Conservation (phyloP, 129 eudicot species). For the Flaveria ramosissima region DNA sequence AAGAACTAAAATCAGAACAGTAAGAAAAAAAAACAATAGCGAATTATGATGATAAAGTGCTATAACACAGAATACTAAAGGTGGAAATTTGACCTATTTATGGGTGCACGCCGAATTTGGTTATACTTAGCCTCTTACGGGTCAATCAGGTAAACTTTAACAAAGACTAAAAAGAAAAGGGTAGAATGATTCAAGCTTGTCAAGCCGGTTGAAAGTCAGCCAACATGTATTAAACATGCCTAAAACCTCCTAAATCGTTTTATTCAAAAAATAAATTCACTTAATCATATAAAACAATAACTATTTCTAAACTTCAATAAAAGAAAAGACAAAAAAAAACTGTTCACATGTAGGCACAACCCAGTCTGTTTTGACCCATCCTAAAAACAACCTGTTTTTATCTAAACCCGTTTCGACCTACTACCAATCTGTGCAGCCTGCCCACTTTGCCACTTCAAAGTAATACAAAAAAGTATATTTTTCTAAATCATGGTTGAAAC, state of each 20-base stretch:
- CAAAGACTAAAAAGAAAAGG: background rate
- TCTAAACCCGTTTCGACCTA: background rate
- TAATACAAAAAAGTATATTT: background rate
- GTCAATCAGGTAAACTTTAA: background rate
- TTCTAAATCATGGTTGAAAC: background rate
- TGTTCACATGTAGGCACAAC: background rate
- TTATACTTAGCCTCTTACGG: background rate
- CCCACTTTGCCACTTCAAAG: background rate
- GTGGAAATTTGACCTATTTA: conserved; percentile 1
- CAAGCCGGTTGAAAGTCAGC: conserved; percentile 4
- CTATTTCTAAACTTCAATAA: background rate
- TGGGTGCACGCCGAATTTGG: background rate
- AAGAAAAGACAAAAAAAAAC: background rate
- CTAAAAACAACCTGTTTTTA: background rate
- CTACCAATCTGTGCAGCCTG: background rate
- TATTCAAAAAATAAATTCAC: background rate
- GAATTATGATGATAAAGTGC: background rate
- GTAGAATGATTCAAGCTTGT: conserved; percentile 9
- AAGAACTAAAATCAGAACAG: conserved; percentile 10
- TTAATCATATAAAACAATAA: background rate
- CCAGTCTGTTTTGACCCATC: background rate
- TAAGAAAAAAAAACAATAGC: conserved; percentile 13
- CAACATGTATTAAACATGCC: background rate
- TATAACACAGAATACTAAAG: background rate
- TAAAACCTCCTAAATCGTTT: background rate